These are phyloP conservation scores for Suhomyces xylopsoci DNA, from an alignment of 805 yeast genomes.

Conservation along the genomic window DNA sequence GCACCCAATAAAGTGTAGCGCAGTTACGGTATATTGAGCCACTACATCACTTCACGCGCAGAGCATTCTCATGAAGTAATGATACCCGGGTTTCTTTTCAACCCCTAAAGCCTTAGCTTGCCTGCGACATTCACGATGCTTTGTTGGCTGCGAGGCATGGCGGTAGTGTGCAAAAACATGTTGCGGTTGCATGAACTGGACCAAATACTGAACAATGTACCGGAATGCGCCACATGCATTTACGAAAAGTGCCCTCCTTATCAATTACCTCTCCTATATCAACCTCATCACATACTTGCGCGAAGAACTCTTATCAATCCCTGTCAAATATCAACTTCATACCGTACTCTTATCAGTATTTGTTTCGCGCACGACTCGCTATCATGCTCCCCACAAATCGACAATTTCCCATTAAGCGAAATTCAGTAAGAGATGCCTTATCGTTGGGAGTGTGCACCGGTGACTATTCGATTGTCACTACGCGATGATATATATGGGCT, in stretches of 20 bases:
- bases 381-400: not conserved
- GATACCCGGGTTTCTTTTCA: not conserved
- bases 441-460: slow-evolving; percentile 19
- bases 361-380: not conserved
- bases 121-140: not conserved
- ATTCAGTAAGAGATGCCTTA: not conserved
- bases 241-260: not conserved
- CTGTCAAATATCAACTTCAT: not conserved
- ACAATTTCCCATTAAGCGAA: not conserved
- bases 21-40: not conserved
- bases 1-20: not conserved
- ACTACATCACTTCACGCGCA: not conserved
- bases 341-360: not conserved
- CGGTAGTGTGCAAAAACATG: not conserved
- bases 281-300: not conserved
- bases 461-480: slow-evolving; percentile 19
- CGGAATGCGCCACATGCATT: not conserved
- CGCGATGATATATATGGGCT: slow-evolving; percentile 13
- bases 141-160: not conserved
- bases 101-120: not conserved
- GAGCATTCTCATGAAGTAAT: not conserved
- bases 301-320: not conserved
- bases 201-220: not conserved
- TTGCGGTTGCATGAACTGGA: not conserved
- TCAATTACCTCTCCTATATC: not conserved